Conservation (phyloP, 345 rosid genomes). For the Isatis tinctoria region DNA sequence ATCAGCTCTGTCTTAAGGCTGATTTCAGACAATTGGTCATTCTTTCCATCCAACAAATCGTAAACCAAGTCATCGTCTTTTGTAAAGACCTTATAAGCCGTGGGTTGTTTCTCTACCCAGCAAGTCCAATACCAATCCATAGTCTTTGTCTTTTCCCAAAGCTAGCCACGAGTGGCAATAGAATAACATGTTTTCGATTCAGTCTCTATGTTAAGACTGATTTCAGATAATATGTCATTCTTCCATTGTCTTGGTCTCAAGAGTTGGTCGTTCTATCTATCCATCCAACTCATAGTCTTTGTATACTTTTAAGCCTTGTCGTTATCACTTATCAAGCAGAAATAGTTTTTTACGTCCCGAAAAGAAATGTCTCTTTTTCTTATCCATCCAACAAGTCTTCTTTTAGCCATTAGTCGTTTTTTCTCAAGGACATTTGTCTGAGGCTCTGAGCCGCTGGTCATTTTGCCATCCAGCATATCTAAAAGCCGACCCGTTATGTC, state of each 20-base stretch:
- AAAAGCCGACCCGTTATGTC: neutral
- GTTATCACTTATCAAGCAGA: neutral
- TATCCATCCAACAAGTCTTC: neutral
- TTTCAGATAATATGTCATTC: too few species aligned
- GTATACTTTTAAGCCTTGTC: neutral
- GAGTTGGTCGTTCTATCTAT: neutral
- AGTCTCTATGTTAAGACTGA: too few species aligned
- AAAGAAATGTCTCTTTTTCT: neutral
- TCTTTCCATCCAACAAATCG: too few species aligned
- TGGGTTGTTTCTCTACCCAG: too few species aligned
- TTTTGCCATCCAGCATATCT: too few species aligned
- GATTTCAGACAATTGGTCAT: neutral
- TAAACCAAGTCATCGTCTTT: too few species aligned
- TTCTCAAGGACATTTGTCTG: too few species aligned
- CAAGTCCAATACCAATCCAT: too few species aligned
- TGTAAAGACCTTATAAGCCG: too few species aligned
- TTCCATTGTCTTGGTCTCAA: neutral
- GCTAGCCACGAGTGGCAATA: neutral
- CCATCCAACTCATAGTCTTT: neutral
- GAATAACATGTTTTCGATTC: neutral
- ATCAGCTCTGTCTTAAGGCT: neutral
- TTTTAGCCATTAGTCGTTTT: neutral
- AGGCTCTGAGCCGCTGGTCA: too few species aligned
- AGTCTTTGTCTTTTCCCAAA: neutral
- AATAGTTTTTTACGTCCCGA: neutral